These are phyloP conservation scores for Ceratocystis eucalypticola DNA, from an alignment of 2,329 filamentous ascomycete genomes.

Conservation along the genomic window DNA sequence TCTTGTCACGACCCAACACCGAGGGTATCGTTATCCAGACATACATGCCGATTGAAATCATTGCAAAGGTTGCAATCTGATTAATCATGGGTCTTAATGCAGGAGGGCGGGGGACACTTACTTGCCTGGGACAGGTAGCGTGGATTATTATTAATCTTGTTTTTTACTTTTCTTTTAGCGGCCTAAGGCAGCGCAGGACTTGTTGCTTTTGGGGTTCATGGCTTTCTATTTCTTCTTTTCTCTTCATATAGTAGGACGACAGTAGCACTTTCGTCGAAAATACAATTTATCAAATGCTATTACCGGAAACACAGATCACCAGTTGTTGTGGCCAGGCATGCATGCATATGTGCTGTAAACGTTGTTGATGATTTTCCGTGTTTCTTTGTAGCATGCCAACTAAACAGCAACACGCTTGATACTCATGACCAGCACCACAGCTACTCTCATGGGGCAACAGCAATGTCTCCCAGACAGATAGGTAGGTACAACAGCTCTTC, in stretches of 20 bases:
- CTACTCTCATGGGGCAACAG: neutral
- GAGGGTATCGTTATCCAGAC: neutral
- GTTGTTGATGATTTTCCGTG: neutral
- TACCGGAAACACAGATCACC: neutral
- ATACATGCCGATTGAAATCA: slow-evolving; percentile 11
- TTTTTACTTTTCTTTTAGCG: slow-evolving; percentile 2
- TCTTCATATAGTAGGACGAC: neutral
- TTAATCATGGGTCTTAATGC: neutral
- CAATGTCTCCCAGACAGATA: neutral
- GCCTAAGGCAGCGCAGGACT: neutral
- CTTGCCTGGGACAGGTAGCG: neutral
- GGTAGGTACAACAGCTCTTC: neutral
- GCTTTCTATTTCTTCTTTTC: neutral
- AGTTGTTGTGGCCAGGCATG: neutral
- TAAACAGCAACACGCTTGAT: neutral
- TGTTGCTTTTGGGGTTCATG: neutral
- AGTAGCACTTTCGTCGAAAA: neutral
- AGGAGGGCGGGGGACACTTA: neutral
- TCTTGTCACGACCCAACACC: neutral
- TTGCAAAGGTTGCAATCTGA: slow-evolving; percentile 13
- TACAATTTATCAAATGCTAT: neutral
- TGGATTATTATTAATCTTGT: neutral
- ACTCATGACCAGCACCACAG: neutral
- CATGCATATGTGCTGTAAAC: neutral
- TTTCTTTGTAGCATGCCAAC: slow-evolving; percentile 3